Evolutionary conservation across 192 early-diverging fungal genomes (phyloP), one percentile per base, ranked within the genome.

Genomic region (Chytriomyces hyalinus): DNA sequence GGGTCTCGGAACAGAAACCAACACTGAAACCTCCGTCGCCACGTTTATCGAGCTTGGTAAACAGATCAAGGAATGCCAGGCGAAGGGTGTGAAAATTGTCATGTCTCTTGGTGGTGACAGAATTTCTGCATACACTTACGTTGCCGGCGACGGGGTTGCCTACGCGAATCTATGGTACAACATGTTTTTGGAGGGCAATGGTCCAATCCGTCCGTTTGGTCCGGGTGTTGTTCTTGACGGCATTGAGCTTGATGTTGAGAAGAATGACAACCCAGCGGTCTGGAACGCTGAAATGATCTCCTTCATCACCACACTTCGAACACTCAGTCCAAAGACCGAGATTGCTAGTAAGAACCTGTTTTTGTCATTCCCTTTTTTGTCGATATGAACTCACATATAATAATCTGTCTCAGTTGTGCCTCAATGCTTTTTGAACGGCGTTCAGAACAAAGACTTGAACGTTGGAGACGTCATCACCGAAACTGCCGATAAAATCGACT

Each of bases 341-440:
- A 9, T 71, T n/a, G 69, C 69, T 3, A 57, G 53, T 57, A n/a
- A 20, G 20, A 20, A n/a, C 4, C 20, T 57, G 1, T 57, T 57
- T 36, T 36, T 2, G 36, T 0, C 36, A 36, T 36, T 36, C 36
- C 0, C 0, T 36, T 36, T 36, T 4, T 36, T 36, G 36, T 36
- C 4, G 36, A 36, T 36, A 36, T 4, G 36, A 36, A 36, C 36
- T 36, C 36, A 36, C 36, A 36, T 36, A 36, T 36, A 36, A 36
- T 36, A 36, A 36, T 36, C 36, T 36, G 36, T 36, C 22, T 17
- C 73, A 8, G 73, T 57, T 10, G 73, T 75, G 26, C 73, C 73
- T 26, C 73, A 75, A 49, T 75, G 73, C 47, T 75, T 50, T 53
- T 65, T 75, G 73, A 75, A 75, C 63, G 73, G 73, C 43, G 36